phyloP scores from a whole-genome alignment of 352 stramenopile genomes.

The Plasmopara viticola region DNA sequence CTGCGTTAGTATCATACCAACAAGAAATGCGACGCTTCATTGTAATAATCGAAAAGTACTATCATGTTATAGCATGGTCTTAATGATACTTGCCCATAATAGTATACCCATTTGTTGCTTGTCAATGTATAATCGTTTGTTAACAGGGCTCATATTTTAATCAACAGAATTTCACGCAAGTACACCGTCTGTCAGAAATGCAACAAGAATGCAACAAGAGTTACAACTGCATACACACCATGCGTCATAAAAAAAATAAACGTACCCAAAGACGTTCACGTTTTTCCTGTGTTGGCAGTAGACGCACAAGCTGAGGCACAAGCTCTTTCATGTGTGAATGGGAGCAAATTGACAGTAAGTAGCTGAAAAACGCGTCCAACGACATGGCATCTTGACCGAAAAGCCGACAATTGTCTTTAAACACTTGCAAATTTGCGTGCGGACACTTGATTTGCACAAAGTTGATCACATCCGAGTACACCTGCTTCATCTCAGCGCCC shows the following conservation, averaged over 20 bases:
- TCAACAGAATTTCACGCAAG: conserved; percentile 43
- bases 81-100: too few species aligned
- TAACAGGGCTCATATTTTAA: conserved; percentile 27
- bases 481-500: conserved; percentile 72
- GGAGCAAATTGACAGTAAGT: conserved; percentile 78
- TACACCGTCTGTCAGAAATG: conserved; percentile 28
- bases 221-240: conserved; percentile 9
- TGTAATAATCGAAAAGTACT: too few species aligned
- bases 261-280: conserved; percentile 75
- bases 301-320: conserved; percentile 68
- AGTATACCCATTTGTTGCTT: too few species aligned
- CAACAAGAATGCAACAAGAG: conserved; percentile 11
- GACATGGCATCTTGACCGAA: conserved; percentile 85
- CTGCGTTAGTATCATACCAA: conserved; percentile 88
- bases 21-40: conserved; percentile 16
- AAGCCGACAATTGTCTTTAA: conserved; percentile 86
- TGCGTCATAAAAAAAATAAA: conserved; percentile 7
- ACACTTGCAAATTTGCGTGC: conserved; percentile 75
- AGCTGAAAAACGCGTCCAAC: conserved; percentile 75
- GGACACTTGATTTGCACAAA: conserved; percentile 71
- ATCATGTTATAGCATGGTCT: too few species aligned
- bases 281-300: conserved; percentile 81
- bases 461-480: conserved; percentile 77
- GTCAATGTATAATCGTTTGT: too few species aligned
- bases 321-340: conserved; percentile 66